Evolutionary conservation across 805 yeast species (phyloP), one percentile per base, ranked within the genome.

Genomic region (Suhomyces emberorum): DNA sequence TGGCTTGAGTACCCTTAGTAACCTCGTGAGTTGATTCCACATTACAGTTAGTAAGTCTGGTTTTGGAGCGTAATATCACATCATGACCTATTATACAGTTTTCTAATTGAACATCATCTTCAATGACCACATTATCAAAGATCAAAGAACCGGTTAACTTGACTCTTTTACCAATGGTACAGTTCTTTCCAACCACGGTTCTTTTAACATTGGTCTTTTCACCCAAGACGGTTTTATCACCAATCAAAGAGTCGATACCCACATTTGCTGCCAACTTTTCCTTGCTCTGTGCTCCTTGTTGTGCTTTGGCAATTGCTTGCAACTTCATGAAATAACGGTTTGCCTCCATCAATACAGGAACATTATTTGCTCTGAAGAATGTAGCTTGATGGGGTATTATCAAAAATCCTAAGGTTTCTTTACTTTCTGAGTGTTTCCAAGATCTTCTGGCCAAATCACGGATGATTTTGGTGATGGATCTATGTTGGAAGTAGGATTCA

Each of bases 361-460:
- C 65, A 54, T 81, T 86, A 55, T 88, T 88, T 32, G 84, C 73
- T 47, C 98, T 76, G 41, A 86, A 72, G 52, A 89, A 89, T 2
- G 74, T 66, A 9, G 83, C 77, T 41, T 79, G 76, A 19, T 73
- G 67, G 3, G 96, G 95, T 18, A 89, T 56, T 16, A 81, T 72
- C 44, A 83, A 74, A 48, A 91, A 67, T 3, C 83, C 83, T 12
- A 93, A 74, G 1, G 81, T 74, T 37, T 80, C 86, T 43, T 70
- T 69, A 7, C 60, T 54, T 4, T 53, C 49, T 0, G 83, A 69
- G 55, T 88, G 96, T 49, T 75, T 76, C 98, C 98, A 93, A 1
- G 96, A 82, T 44, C 95, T 77, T 59, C 98, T 77, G 3, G 95
- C 95, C 39, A 91, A 62, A 52, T 88, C 96, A 52, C 98, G 77